phyloP scores from a whole-genome alignment of 208 protist species.

The Endotrypanum monterogeii region DNA sequence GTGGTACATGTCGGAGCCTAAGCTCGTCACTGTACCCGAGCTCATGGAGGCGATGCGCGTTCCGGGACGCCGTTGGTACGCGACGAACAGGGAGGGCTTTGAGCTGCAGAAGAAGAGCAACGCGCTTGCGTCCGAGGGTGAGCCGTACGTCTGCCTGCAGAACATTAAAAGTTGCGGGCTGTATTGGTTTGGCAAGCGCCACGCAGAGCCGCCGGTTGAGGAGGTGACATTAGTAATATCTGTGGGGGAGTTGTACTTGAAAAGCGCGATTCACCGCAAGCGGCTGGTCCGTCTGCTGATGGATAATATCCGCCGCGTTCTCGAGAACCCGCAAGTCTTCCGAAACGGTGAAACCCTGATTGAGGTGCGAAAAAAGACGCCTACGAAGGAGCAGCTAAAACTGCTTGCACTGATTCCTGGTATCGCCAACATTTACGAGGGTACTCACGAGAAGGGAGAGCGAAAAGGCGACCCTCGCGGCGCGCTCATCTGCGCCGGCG shows the following conservation, averaged over 20 bases:
- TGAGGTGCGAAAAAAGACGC: conserved; percentile 56
- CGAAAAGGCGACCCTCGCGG: conserved; percentile 71
- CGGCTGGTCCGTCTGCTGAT: conserved; percentile 64
- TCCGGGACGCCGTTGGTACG: conserved; percentile 71
- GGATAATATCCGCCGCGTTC: conserved; percentile 60
- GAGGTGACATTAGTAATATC: conserved; percentile 64
- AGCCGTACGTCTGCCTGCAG: conserved; percentile 72
- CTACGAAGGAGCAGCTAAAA: conserved; percentile 53
- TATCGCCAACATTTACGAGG: conserved; percentile 77
- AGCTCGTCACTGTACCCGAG: conserved; percentile 34
- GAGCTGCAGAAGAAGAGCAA: conserved; percentile 55
- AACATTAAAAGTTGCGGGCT: conserved; percentile 42
- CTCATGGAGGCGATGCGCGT: conserved; percentile 64
- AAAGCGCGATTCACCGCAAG: conserved; percentile 77
- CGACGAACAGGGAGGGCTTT: conserved; percentile 56
- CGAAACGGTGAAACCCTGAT: conserved; percentile 75
- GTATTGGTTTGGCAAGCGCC: conserved; percentile 69
- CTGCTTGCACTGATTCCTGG: conserved; percentile 65
- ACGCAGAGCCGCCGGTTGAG: conserved; percentile 55
- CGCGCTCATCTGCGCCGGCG: conserved; percentile 47
- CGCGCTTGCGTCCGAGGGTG: conserved; percentile 54
- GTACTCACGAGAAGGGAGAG: conserved; percentile 14
- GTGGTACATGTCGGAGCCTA: conserved; percentile 75
- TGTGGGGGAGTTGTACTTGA: conserved; percentile 79
- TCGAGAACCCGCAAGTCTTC: conserved; percentile 66